Conservation (phyloP, 345 rosid species). For the Laguncularia racemosa region DNA sequence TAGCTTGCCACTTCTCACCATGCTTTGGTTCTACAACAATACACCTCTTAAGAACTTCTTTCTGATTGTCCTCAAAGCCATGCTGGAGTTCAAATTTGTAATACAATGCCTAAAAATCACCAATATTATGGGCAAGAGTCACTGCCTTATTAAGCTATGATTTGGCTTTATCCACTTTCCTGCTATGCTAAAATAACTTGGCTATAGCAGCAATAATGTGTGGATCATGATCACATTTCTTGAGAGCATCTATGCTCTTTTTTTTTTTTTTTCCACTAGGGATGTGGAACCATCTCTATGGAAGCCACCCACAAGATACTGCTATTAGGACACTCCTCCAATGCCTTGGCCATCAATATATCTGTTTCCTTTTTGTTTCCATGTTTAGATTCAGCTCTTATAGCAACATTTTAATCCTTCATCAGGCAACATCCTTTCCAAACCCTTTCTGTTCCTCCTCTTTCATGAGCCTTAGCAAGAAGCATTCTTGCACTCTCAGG, state of each 20-base stretch:
- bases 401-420: slow-evolving; percentile 85
- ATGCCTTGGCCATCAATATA: too few species aligned
- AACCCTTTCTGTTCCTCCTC: slow-evolving; percentile 92
- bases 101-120: slow-evolving; percentile 95
- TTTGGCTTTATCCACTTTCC: slow-evolving; percentile 88
- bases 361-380: slow-evolving; percentile 79
- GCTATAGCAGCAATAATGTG: slow-evolving; percentile 78
- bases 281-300: slow-evolving; percentile 77
- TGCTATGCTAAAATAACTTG: slow-evolving; percentile 81
- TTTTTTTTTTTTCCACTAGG: slow-evolving; percentile 59
- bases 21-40: too few species aligned
- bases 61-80: slow-evolving; percentile 67
- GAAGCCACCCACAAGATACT: slow-evolving; percentile 88
- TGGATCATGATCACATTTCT: too few species aligned
- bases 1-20: too few species aligned
- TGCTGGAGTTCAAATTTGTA: slow-evolving; percentile 86
- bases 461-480: slow-evolving; percentile 87
- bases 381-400: slow-evolving; percentile 64
- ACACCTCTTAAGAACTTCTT: slow-evolving; percentile 64
- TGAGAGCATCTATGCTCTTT: slow-evolving; percentile 68
- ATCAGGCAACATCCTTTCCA: slow-evolving; percentile 72
- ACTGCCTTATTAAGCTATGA: slow-evolving; percentile 72
- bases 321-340: slow-evolving; percentile 69
- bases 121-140: slow-evolving; percentile 72
- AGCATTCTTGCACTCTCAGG: slow-evolving; percentile 93